Conservation (phyloP, 139 green algal genomes). For the Gonium pectorale region DNA sequence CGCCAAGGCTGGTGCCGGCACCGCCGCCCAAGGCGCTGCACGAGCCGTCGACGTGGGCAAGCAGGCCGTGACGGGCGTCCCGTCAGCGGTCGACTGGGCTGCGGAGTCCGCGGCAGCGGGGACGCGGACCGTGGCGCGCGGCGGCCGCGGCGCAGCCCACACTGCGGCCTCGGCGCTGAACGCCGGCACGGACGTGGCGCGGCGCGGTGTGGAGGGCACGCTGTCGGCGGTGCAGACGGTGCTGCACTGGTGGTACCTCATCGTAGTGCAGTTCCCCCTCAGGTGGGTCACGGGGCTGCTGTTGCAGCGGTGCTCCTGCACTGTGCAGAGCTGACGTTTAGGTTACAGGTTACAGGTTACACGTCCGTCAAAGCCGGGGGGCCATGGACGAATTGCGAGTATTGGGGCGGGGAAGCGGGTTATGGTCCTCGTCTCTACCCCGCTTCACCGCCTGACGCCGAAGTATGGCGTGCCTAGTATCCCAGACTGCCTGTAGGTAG, state of each 20-base stretch:
- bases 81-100: background rate
- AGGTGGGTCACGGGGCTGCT: background rate
- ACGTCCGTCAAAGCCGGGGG: too few relatives aligned
- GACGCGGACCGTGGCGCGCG: background rate
- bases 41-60: background rate
- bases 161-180: background rate
- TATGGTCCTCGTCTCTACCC: too few relatives aligned
- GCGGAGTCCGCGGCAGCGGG: background rate
- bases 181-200: background rate
- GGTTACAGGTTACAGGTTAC: too few relatives aligned
- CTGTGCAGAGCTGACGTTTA: too few relatives aligned
- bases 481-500: too few relatives aligned
- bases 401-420: too few relatives aligned
- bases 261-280: constrained; percentile 10
- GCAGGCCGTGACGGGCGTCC: background rate
- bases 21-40: background rate
- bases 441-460: too few relatives aligned
- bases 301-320: too few relatives aligned
- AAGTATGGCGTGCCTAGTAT: too few relatives aligned
- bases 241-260: constrained; percentile 20
- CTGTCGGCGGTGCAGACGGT: background rate
- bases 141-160: background rate
- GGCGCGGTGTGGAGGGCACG: background rate
- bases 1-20: background rate
- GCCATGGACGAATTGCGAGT: too few relatives aligned